These are phyloP conservation scores for Neolecta irregularis DNA, from an alignment of 1,139 yeast species.

Conservation along the genomic window DNA sequence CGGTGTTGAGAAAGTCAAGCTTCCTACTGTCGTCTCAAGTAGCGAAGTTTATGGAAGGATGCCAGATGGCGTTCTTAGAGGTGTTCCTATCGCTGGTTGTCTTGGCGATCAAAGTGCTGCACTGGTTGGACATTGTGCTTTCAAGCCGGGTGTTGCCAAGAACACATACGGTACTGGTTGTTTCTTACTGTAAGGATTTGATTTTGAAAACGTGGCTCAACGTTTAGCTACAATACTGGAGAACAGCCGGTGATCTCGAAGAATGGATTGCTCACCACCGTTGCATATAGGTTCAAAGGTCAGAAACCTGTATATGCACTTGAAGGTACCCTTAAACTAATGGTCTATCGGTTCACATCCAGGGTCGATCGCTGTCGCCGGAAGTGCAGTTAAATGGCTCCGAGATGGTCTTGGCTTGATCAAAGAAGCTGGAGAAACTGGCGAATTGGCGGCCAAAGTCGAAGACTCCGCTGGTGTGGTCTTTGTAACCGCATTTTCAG, in stretches of 20 bases:
- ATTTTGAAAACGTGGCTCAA: conserved; percentile 1
- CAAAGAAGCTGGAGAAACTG: conserved; percentile 70
- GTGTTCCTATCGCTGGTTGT: conserved; percentile 74
- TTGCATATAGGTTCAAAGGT: conserved; percentile 78
- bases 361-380: conserved; percentile 81
- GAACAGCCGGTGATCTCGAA: conserved; percentile 37
- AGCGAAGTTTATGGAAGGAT: conserved; percentile 61
- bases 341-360: not conserved
- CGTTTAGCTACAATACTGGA: conserved; percentile 56
- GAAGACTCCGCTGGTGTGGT: conserved; percentile 80
- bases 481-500: conserved; percentile 89
- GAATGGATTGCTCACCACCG: conserved; percentile 76
- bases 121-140: conserved; percentile 80
- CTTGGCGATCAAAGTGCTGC: conserved; percentile 93
- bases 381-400: conserved; percentile 87
- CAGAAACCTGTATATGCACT: conserved; percentile 70
- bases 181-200: conserved; percentile 37
- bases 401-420: conserved; percentile 78
- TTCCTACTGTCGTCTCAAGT: conserved; percentile 72
- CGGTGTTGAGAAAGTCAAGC: conserved; percentile 42
- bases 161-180: conserved; percentile 98
- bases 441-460: conserved; percentile 75
- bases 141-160: conserved; percentile 71
- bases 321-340: conserved; percentile 39
- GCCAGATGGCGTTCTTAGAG: conserved; percentile 25